Base-by-base conservation (phyloP, 139 green algal species). In the Micromonas commoda region DNA sequence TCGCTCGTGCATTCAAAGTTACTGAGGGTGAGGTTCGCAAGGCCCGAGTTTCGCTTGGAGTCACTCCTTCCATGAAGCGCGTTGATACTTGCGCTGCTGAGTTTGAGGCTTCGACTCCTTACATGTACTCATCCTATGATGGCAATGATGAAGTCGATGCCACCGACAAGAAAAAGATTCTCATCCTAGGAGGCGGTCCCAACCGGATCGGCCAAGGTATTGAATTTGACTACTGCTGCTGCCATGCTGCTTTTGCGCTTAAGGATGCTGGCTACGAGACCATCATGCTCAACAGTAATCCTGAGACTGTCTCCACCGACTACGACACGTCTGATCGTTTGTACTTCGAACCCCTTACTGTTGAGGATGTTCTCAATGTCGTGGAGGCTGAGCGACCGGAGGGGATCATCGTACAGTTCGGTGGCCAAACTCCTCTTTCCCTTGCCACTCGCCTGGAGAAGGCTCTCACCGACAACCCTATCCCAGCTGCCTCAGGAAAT, bases 221-320 rank as follows among this genome's bases (percentile, higher is more conserved):
- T 70, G 96, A 99, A 88, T 99, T 99, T 67, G 96, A 99, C 86
- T 99, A 99, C 91, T 99, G 96, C 92, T 99, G 96, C 89, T 99
- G 95, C 86, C 96, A 99, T 78, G 95, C 96, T 5, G 95, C 92
- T 2, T 99, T 96, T 83, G 86, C 92, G 1, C 90, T 99, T 60
- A 79, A 89, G 33, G 87, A 90, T 20, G 88, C 86, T 63, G 91
- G 94, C 21, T 98, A 91, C 82, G 96, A 99, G 83, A 99, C 96
- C 34, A 98, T 99, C 88, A 99, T 99, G 96, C 96, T 98, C 92
- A 99, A 99, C 88, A 93, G 85, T 86, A 99, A 99, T 89, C 96
- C 96, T 0, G 96, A 99, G 89, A 99, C 96, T 2, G 96, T 99
- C 6, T 89, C 85, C 53, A 89, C 86, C 0, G 96, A 99, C 86